Percentiles rank a stretch among this genome's conserved stretches.
These are phyloP conservation scores for Biscogniauxia mediterranea DNA, from an alignment of 2,329 filamentous ascomycete genomes.

Conservation along the genomic window DNA sequence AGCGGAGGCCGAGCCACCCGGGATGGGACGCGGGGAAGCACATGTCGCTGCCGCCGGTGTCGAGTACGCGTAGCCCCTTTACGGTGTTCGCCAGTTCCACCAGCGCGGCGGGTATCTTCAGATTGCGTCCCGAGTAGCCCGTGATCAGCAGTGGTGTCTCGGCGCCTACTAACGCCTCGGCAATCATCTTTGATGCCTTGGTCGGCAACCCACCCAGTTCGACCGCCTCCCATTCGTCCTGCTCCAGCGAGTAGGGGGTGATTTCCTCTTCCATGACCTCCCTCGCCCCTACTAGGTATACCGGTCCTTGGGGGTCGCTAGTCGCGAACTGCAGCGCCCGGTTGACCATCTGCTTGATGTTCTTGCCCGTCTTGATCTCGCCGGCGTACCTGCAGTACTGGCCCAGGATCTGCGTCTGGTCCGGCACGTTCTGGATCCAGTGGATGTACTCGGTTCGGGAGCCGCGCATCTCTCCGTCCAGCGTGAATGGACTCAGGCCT, in stretches of 20 bases:
- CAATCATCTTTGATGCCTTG: slow-evolving; percentile 56
- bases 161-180: slow-evolving; percentile 61
- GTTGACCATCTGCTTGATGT: slow-evolving; percentile 87
- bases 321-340: slow-evolving; percentile 79
- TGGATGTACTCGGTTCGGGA: slow-evolving; percentile 82
- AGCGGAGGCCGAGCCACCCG: slow-evolving; percentile 68
- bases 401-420: slow-evolving; percentile 75
- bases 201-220: slow-evolving; percentile 59
- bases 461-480: slow-evolving; percentile 74
- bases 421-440: slow-evolving; percentile 81
- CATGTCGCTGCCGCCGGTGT: slow-evolving; percentile 78
- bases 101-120: slow-evolving; percentile 57
- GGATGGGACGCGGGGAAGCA: slow-evolving; percentile 72
- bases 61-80: slow-evolving; percentile 68
- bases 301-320: slow-evolving; percentile 74
- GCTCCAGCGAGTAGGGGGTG: slow-evolving; percentile 66
- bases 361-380: slow-evolving; percentile 80
- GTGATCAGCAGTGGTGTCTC: slow-evolving; percentile 68
- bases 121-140: slow-evolving; percentile 70
- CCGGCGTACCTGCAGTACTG: slow-evolving; percentile 84
- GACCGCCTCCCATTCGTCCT: slow-evolving; percentile 68
- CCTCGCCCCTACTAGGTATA: slow-evolving; percentile 74
- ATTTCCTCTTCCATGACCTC: slow-evolving; percentile 88
- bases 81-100: slow-evolving; percentile 67
- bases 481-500: slow-evolving; percentile 72